Evolutionary conservation across 2,329 filamentous ascomycete species (phyloP), one percentile per base, ranked within the genome.

Genomic region (Fusarium penzigii): DNA sequence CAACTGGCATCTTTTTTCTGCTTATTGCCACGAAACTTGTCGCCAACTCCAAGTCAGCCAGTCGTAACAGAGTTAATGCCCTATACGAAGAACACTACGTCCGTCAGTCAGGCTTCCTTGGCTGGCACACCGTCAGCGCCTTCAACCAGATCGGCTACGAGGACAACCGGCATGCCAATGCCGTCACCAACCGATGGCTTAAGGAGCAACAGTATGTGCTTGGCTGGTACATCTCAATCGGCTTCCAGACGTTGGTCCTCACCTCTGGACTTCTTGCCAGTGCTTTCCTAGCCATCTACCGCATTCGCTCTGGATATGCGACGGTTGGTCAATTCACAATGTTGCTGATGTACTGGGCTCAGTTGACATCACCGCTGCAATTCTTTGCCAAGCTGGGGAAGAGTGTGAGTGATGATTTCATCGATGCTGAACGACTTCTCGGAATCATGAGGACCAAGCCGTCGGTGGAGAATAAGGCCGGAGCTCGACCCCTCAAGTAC

Each of bases 321-420:
- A 82, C 81, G 6, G 75, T 87, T 11, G 87, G 87, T 49, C 79
- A 87, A 57, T 90, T 91, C 60, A 84, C 88, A 49, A 83, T 86
- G 71, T 75, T 91, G 14, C 72, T 90, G 53, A 87, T 86, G 48
- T 91, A 90, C 68, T 89, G 89, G 86, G 80, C 81, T 16, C 87
- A 90, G 64, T 76, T 91, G 38, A 87, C 87, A 42, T 80, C 82
- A 2, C 88, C 88, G 2, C 77, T 91, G 48, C 85, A 85, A 58
- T 90, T 88, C 69, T 90, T 91, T 64, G 79, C 81, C 7, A 72
- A 73, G 16, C 70, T 85, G 29, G 81, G 82, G 7, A 82, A 80
- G 62, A 78, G 70, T 44, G 76, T 85, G 55, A 81, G 80, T 51
- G 75, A 78, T 55, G 77, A 83, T 51, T 73, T 85, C 36, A 80